Conservation (phyloP, 23 red algal genomes). For the Gracilariopsis chorda region DNA sequence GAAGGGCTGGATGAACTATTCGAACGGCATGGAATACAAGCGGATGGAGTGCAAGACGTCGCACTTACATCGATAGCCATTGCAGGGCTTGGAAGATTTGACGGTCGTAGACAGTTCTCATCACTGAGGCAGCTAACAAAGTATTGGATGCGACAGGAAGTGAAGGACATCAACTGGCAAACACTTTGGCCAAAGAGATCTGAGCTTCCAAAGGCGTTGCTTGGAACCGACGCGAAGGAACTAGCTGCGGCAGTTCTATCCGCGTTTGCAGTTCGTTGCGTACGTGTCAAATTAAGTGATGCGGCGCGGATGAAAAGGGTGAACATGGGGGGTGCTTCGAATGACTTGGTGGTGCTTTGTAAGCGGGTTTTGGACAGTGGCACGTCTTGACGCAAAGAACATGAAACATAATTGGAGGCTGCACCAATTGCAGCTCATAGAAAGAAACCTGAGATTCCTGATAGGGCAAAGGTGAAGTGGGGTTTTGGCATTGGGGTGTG, state of each 20-base stretch:
- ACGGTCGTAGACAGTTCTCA: not conserved
- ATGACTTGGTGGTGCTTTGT: not conserved
- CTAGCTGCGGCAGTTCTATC: not conserved
- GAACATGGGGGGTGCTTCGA: not conserved
- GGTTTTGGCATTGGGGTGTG: no score
- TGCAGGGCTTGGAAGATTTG: not conserved
- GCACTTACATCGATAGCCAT: not conserved
- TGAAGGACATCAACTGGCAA: not conserved
- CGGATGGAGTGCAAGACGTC: not conserved
- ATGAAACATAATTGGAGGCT: no score
- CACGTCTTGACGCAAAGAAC: no score
- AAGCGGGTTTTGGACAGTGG: not conserved
- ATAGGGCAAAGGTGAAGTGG: no score
- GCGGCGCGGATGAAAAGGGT: not conserved
- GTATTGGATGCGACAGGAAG: conserved; percentile 8
- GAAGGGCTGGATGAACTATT: not conserved
- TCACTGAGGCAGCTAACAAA: not conserved
- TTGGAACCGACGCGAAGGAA: not conserved
- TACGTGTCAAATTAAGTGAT: not conserved
- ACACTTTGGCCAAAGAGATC: not conserved
- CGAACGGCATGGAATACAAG: not conserved
- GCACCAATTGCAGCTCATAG: no score
- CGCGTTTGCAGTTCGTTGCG: not conserved
- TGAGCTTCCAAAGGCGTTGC: not conserved
- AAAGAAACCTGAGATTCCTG: no score